Evolutionary conservation across 2,329 filamentous ascomycete species (phyloP).

Genomic region (Cryphonectria nitschkei): DNA sequence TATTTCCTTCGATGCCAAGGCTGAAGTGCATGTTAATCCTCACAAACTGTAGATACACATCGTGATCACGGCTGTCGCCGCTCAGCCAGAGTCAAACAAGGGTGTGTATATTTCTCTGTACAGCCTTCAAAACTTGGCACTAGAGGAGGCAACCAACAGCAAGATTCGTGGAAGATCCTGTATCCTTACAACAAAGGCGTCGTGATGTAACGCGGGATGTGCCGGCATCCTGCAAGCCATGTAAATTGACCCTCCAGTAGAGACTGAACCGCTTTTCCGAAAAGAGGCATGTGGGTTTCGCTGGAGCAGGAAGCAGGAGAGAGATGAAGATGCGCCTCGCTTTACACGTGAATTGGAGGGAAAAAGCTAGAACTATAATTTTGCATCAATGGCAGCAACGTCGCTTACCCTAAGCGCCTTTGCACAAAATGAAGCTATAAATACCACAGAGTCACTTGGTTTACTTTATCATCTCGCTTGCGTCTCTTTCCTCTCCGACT

Average conservation of each 20-base stretch:
- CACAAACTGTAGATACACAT: background rate
- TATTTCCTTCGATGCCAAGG: background rate
- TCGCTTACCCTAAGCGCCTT: background rate
- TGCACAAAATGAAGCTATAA: background rate
- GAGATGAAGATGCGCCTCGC: background rate
- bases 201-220: background rate
- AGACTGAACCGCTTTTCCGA: background rate
- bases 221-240: background rate
- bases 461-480: background rate
- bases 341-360: background rate
- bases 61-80: background rate
- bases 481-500: background rate
- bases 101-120: background rate
- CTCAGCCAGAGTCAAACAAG: background rate
- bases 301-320: background rate
- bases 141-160: background rate
- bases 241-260: background rate
- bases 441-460: background rate
- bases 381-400: constrained; percentile 4
- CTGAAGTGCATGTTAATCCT: background rate
- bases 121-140: background rate
- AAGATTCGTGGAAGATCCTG: constrained; percentile 10
- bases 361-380: background rate
- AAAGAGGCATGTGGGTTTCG: background rate
- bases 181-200: background rate